Base-by-base conservation (phyloP, 1,139 yeast genomes). In the Eremothecium cymbalariae region DNA sequence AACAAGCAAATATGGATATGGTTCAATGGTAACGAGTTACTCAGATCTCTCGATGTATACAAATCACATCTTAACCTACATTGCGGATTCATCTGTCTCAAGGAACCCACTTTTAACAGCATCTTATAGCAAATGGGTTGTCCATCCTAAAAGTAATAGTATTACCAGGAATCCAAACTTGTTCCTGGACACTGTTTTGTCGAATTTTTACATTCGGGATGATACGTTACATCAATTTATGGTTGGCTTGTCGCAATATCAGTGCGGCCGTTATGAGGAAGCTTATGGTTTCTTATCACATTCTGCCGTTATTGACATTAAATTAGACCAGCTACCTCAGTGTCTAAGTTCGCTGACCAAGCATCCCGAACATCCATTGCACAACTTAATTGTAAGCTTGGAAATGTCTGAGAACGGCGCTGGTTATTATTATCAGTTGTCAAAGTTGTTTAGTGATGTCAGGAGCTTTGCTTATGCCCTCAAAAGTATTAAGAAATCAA, bases 401-500 rank as follows among this genome's bases (percentile, higher is more conserved):
- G 30, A 28, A 6, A 37, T 36, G 4, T 35, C 41, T 11, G 32
- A 42, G 25, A 41, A 33, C 14, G 40, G 36, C 13, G 32, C 52
- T 4, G 33, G 34, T 8, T 51, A 41, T 25, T 45, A 37, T 23
- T 50, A 39, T 34, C 44, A 48, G 27, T 36, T 51, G 17, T 47
- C 57, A 4, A 28, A 36, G 17, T 37, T 51, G 26, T 51, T 42
- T 24, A 38, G 46, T 4, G 32, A 37, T 9, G 35, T 38, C n/a
- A 36, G 41, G 14, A 39, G 43, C 20, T 34, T 38, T 20, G 47
- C 46, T 13, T 38, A 44, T 24, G 53, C 57, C 1, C 41, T 55
- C 24, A 42, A 47, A 39, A 45, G 48, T 13, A 50, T 53, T 15
- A 47, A 53, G 21, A 49, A 40, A 33, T 56, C 60, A 4, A 47